phyloP scores from a whole-genome alignment of 2,329 filamentous ascomycete species.

The Zalaria sp. region DNA sequence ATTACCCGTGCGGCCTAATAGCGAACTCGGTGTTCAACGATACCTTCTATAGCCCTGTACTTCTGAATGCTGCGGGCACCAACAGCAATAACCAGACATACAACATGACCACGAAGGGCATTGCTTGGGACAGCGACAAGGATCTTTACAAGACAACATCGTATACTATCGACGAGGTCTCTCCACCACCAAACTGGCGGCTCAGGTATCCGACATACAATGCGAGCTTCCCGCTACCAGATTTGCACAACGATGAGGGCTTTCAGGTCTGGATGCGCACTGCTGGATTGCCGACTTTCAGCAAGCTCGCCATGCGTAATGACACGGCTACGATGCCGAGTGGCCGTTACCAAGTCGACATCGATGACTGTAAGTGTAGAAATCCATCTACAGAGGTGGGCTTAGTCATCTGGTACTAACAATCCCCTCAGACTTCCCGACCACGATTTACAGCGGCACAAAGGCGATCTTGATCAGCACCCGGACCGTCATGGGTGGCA shows the following conservation, averaged over 20 bases:
- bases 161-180: conserved; percentile 51
- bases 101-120: conserved; percentile 60
- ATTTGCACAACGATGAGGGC: conserved; percentile 61
- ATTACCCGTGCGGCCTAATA: conserved; percentile 91
- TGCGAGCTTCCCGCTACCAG: conserved; percentile 49
- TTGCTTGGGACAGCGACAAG: conserved; percentile 77
- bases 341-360: conserved; percentile 64
- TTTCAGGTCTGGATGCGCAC: conserved; percentile 99
- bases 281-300: conserved; percentile 83
- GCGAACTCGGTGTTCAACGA: conserved; percentile 98
- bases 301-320: conserved; percentile 81
- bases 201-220: conserved; percentile 58
- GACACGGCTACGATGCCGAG: conserved; percentile 51
- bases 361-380: conserved; percentile 57
- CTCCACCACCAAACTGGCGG: conserved; percentile 79
- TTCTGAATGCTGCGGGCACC: conserved; percentile 37
- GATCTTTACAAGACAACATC: conserved; percentile 60
- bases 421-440: conserved; percentile 56
- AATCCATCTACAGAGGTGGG: conserved; percentile 3
- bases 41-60: conserved; percentile 55
- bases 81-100: conserved; percentile 41
- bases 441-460: conserved; percentile 64
- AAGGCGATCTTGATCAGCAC: conserved; percentile 87
- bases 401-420: conserved; percentile 8
- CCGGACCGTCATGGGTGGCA: conserved; percentile 82